These are phyloP conservation scores for Phytophthora multivora DNA, from an alignment of 352 stramenopile species.

Conservation along the genomic window DNA sequence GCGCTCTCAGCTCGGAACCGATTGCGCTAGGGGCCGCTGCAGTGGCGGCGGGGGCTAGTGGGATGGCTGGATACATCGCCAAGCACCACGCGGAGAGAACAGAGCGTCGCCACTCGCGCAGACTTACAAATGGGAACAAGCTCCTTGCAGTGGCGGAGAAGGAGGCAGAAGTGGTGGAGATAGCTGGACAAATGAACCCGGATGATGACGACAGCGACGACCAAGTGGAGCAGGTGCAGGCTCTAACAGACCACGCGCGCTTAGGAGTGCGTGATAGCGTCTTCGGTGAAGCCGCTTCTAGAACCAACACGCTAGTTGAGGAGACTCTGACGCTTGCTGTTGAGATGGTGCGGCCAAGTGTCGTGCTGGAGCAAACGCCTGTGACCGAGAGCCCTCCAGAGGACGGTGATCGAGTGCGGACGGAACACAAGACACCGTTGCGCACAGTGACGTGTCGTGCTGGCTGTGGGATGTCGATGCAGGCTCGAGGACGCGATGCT, in stretches of 20 bases:
- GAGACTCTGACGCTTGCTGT: constrained; percentile 41
- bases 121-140: constrained; percentile 24
- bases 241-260: constrained; percentile 42
- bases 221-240: constrained; percentile 1
- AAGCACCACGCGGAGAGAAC: constrained; percentile 33
- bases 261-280: constrained; percentile 27
- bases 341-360: constrained; percentile 25
- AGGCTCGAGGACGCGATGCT: constrained; percentile 54
- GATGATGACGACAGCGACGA: constrained; percentile 17
- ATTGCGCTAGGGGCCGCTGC: constrained; percentile 51
- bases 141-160: constrained; percentile 34
- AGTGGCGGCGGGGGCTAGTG: constrained; percentile 43
- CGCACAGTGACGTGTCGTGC: constrained; percentile 54
- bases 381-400: neutral
- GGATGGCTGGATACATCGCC: constrained; percentile 53
- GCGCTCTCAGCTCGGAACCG: constrained; percentile 48
- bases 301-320: neutral
- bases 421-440: constrained; percentile 10
- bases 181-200: constrained; percentile 10
- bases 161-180: constrained; percentile 19
- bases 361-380: neutral
- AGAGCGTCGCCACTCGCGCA: constrained; percentile 14
- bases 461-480: constrained; percentile 54
- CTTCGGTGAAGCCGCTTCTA: constrained; percentile 2
- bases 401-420: neutral